phyloP scores from a whole-genome alignment of 1,139 yeast species.

The Taphrina communis region DNA sequence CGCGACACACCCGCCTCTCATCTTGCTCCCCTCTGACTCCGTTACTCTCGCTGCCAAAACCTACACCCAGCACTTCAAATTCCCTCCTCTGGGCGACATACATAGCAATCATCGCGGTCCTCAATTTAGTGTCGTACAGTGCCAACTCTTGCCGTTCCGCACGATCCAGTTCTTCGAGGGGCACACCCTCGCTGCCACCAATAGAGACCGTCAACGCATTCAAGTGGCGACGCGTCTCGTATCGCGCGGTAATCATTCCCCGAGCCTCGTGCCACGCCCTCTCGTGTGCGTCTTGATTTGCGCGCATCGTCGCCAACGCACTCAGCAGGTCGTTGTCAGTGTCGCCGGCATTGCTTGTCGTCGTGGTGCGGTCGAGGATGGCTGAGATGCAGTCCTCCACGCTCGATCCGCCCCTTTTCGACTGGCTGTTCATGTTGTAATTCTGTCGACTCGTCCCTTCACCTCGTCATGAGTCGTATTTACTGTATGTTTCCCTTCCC shows the following conservation, averaged over 20 bases:
- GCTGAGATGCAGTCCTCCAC: background rate
- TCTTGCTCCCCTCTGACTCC: no score
- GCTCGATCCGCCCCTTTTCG: background rate
- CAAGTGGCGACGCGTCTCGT: conserved; percentile 7
- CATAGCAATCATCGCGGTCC: conserved; percentile 15
- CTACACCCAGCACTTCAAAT: background rate
- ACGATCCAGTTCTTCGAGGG: background rate
- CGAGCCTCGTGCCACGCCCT: conserved; percentile 19
- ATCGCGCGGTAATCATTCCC: background rate
- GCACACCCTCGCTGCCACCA: conserved; percentile 12
- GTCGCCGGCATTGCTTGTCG: background rate
- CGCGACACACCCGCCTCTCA: background rate
- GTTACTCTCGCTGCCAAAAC: background rate
- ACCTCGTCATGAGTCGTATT: background rate
- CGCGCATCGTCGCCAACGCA: conserved; percentile 1
- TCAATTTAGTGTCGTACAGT: conserved; percentile 1
- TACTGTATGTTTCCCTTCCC: no score
- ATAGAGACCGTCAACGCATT: conserved; percentile 3
- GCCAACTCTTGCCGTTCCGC: background rate
- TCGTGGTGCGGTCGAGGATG: background rate
- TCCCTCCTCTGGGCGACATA: background rate
- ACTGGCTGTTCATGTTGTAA: no score
- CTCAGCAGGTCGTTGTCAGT: background rate
- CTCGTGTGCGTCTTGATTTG: conserved; percentile 22
- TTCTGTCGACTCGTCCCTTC: no score